Evolutionary conservation across 768 basidiomycete genomes (phyloP).

Genomic region (Termitomyces sp.): DNA sequence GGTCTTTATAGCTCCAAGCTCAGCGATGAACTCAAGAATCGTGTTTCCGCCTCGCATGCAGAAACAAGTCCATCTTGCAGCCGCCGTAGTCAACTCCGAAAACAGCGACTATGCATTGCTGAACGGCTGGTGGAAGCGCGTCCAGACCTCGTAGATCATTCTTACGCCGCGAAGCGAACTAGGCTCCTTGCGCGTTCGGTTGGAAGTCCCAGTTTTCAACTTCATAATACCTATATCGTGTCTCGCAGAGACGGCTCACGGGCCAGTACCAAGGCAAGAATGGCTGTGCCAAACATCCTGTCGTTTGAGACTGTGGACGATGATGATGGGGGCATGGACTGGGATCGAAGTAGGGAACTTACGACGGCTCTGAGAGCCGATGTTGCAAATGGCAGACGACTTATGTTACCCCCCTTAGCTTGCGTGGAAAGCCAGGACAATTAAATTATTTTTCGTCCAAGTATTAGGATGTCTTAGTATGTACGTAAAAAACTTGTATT

Average conservation of each 20-base stretch:
- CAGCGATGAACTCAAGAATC: background rate
- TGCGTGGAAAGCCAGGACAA: constrained; percentile 25
- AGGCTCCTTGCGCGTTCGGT: background rate
- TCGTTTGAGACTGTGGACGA: too few species aligned
- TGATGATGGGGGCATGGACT: constrained; percentile 40
- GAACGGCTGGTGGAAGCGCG: constrained; percentile 40
- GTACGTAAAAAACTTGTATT: background rate
- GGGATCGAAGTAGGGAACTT: constrained; percentile 31
- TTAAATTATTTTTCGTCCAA: background rate
- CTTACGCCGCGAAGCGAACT: too few species aligned
- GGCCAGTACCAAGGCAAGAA: too few species aligned
- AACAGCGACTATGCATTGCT: constrained; percentile 25
- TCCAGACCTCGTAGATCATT: constrained; percentile 31
- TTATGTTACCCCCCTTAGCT: constrained; percentile 24
- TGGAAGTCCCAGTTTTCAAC: background rate
- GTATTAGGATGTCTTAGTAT: too few species aligned
- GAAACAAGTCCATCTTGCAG: background rate
- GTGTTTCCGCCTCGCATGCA: background rate
- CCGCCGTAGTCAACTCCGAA: constrained; percentile 12
- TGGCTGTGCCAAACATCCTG: too few species aligned
- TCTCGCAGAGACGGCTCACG: too few species aligned
- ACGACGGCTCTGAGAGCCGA: constrained; percentile 26
- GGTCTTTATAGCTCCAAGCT: background rate
- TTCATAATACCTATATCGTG: too few species aligned
- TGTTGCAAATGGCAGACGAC: constrained; percentile 24